Percentiles rank a stretch among this genome's conserved stretches.
Evolutionary conservation across 192 early-diverging fungal species (phyloP).

Genomic region (Neocallimastix lanati): DNA sequence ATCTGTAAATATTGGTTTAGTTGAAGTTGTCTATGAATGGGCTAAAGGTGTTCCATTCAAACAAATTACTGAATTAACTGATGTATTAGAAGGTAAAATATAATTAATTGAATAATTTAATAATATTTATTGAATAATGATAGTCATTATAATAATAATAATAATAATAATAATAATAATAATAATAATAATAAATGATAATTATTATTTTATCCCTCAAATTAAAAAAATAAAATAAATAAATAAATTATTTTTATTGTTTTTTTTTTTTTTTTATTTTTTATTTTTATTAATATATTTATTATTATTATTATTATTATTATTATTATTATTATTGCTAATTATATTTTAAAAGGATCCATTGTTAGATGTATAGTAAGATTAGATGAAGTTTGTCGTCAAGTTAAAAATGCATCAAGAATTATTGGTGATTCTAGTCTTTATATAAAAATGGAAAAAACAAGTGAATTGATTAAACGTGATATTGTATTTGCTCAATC

Average conservation of each 20-base stretch:
- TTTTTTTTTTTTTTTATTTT: too few relatives aligned
- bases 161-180: too few relatives aligned
- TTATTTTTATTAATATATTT: too few relatives aligned
- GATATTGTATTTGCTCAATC: slow-evolving; percentile 95
- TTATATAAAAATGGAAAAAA: slow-evolving; percentile 82
- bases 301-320: too few relatives aligned
- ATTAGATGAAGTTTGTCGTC: slow-evolving; percentile 79
- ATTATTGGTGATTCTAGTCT: slow-evolving; percentile 78
- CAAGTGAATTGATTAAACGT: slow-evolving; percentile 64
- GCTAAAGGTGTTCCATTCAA: slow-evolving; percentile 80
- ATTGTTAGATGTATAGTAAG: slow-evolving; percentile 89
- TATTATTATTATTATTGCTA: too few relatives aligned
- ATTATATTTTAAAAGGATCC: slow-evolving; percentile 42
- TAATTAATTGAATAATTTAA: too few relatives aligned
- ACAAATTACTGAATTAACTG: slow-evolving; percentile 78
- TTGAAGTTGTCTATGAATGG: slow-evolving; percentile 97
- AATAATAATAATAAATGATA: too few relatives aligned
- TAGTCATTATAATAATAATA: too few relatives aligned
- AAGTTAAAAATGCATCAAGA: slow-evolving; percentile 62
- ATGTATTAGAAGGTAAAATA: slow-evolving; percentile 67
- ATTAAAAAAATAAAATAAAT: too few relatives aligned
- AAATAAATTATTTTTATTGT: too few relatives aligned
- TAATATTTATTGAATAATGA: too few relatives aligned
- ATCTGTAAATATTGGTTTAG: slow-evolving; percentile 50
- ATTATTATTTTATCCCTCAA: too few relatives aligned